Evolutionary conservation across 306 rosid genomes (phyloP).

Genomic region (Adenanthera pavonina): DNA sequence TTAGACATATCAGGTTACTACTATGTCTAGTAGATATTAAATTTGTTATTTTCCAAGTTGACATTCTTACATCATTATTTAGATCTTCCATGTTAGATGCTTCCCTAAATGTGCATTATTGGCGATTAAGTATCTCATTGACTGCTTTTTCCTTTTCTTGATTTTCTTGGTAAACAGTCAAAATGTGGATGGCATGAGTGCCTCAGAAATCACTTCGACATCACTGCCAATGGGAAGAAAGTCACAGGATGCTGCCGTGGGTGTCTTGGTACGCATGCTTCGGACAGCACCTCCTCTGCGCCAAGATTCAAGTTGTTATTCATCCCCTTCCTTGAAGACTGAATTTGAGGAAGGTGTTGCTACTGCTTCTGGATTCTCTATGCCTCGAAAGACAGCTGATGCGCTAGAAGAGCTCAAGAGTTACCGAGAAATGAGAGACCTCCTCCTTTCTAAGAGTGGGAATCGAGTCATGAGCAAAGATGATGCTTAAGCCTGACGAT

Average conservation of each 20-base stretch:
- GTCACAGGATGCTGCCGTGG: constrained; percentile 93
- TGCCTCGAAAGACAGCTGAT: constrained; percentile 57
- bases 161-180: constrained; percentile 52
- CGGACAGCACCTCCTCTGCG: constrained; percentile 89
- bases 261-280: constrained; percentile 82
- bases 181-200: constrained; percentile 47
- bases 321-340: constrained; percentile 61
- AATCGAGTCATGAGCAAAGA: constrained; percentile 46
- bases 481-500: constrained; percentile 42
- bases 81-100: constrained; percentile 2
- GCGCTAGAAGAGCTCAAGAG: constrained; percentile 66
- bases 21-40: constrained; percentile 26
- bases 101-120: constrained; percentile 19
- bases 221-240: constrained; percentile 53
- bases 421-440: constrained; percentile 61
- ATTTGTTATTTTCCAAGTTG: constrained; percentile 12
- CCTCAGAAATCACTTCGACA: constrained; percentile 48
- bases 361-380: constrained; percentile 68
- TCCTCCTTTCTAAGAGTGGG: constrained; percentile 60
- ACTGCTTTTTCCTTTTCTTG: constrained; percentile 13
- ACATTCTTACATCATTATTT: constrained; percentile 8
- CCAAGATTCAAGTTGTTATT: constrained; percentile 70
- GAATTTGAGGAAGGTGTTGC: constrained; percentile 63
- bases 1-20: background rate
- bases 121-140: constrained; percentile 31